Evolutionary conservation across 1,284 basidiomycete genomes (phyloP).

Genomic region (Gyrodon tennesseensis): DNA sequence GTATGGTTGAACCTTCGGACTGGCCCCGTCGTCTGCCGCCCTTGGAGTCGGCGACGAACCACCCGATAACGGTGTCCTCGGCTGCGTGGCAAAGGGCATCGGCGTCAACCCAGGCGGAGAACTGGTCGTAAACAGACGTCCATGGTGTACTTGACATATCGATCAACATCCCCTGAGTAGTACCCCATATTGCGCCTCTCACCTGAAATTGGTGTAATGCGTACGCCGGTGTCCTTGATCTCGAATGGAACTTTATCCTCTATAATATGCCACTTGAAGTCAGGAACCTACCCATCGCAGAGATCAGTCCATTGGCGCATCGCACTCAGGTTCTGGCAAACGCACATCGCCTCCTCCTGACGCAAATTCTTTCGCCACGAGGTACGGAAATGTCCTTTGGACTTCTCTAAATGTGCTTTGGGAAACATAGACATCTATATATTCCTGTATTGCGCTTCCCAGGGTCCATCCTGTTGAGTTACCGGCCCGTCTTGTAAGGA

Average conservation of each 20-base stretch:
- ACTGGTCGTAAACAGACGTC: constrained; percentile 54
- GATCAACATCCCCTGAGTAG: constrained; percentile 7
- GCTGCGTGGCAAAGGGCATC: constrained; percentile 48
- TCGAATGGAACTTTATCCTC: constrained; percentile 63
- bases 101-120: constrained; percentile 48
- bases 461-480: constrained; percentile 68
- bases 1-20: constrained; percentile 55
- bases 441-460: constrained; percentile 60
- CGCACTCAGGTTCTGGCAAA: constrained; percentile 21
- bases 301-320: constrained; percentile 6
- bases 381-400: constrained; percentile 71
- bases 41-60: constrained; percentile 22
- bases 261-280: constrained; percentile 79
- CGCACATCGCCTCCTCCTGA: constrained; percentile 76
- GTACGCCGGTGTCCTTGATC: constrained; percentile 62
- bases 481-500: constrained; percentile 11
- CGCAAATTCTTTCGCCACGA: constrained; percentile 70
- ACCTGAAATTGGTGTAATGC: constrained; percentile 68
- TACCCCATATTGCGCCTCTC: constrained; percentile 26
- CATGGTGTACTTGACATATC: constrained; percentile 58
- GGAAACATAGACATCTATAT: constrained; percentile 74
- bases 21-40: constrained; percentile 15
- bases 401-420: constrained; percentile 65
- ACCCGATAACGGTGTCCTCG: constrained; percentile 49
- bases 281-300: constrained; percentile 57